phyloP scores from a whole-genome alignment of 768 basidiomycete genomes.

The Trametopsis cervina region DNA sequence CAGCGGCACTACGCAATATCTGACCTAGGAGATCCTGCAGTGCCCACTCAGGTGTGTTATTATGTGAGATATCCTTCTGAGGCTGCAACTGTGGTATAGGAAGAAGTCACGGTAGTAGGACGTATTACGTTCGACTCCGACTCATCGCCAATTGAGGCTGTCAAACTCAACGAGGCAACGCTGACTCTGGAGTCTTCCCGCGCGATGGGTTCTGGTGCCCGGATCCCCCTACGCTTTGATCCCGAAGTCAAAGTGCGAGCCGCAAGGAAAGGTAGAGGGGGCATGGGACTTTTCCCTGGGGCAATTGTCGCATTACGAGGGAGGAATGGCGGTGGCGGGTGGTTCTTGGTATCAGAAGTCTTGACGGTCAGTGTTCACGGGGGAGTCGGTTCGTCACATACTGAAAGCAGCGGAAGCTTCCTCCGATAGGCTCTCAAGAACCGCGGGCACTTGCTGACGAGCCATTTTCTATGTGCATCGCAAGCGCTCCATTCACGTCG shows the following conservation, averaged over 20 bases:
- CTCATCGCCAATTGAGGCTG: slow-evolving; percentile 35
- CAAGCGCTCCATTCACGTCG: slow-evolving; percentile 80
- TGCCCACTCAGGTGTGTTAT: slow-evolving; percentile 41
- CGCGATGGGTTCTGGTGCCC: slow-evolving; percentile 58
- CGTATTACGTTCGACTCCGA: slow-evolving; percentile 49
- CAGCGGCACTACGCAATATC: slow-evolving; percentile 59
- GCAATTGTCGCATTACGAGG: slow-evolving; percentile 82
- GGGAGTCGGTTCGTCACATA: too few species aligned
- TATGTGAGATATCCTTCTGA: not conserved
- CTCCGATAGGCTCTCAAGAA: slow-evolving; percentile 33
- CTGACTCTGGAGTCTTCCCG: slow-evolving; percentile 83
- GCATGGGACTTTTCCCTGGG: slow-evolving; percentile 81
- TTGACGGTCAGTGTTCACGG: slow-evolving; percentile 73
- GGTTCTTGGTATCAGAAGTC: slow-evolving; percentile 80
- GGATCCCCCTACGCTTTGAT: slow-evolving; percentile 69
- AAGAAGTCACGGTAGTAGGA: slow-evolving; percentile 24
- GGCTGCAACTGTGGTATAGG: slow-evolving; percentile 21
- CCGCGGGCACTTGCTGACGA: slow-evolving; percentile 30
- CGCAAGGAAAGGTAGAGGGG: slow-evolving; percentile 50
- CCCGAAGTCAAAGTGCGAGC: slow-evolving; percentile 59
- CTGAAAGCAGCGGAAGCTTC: too few species aligned
- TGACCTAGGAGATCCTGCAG: slow-evolving; percentile 76
- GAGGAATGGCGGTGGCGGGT: slow-evolving; percentile 83
- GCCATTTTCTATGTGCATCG: slow-evolving; percentile 59
- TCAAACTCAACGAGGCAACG: slow-evolving; percentile 69